Evolutionary conservation across 2,329 filamentous ascomycete species (phyloP).

Genomic region (Septoria linicola): DNA sequence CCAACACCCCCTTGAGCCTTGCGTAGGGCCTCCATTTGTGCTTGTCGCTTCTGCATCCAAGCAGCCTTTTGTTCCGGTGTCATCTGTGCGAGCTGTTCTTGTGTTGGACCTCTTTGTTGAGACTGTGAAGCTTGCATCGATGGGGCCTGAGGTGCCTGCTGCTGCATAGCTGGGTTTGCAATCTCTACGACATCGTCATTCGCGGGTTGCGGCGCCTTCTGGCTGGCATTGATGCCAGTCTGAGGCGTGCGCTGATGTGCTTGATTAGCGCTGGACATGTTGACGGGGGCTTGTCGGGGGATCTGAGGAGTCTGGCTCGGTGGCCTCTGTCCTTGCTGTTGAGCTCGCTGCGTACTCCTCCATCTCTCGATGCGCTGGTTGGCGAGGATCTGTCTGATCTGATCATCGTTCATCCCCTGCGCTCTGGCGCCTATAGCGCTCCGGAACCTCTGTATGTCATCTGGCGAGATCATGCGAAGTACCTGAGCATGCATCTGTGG

Average conservation of each 20-base stretch:
- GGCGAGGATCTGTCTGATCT: constrained; percentile 40
- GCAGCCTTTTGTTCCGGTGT: constrained; percentile 18
- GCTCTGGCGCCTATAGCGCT: constrained; percentile 35
- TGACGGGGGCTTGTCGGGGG: constrained; percentile 19
- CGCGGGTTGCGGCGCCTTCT: constrained; percentile 29
- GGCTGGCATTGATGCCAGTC: constrained; percentile 28
- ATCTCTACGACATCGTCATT: constrained; percentile 46
- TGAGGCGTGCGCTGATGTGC: constrained; percentile 21
- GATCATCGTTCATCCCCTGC: constrained; percentile 44
- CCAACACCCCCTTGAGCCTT: constrained; percentile 28
- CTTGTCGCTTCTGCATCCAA: constrained; percentile 13
- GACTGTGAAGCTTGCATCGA: constrained; percentile 27
- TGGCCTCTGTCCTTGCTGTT: constrained; percentile 34
- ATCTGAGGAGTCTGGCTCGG: constrained; percentile 38
- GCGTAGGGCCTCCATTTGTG: constrained; percentile 30
- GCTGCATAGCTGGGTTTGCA: constrained; percentile 29
- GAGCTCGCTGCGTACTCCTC: constrained; percentile 32
- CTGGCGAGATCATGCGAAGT: constrained; percentile 26
- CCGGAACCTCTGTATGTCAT: constrained; percentile 45
- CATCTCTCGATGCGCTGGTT: constrained; percentile 23
- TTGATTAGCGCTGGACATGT: constrained; percentile 14
- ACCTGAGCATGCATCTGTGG: constrained; percentile 18
- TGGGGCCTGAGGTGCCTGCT: constrained; percentile 36
- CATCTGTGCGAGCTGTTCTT: constrained; percentile 31
- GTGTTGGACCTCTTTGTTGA: constrained; percentile 19